A percentile compares a stretch with the other conserved stretches of the same genome.
These are phyloP conservation scores for Microcos paniculata DNA, from an alignment of 345 rosid species.

Conservation along the genomic window DNA sequence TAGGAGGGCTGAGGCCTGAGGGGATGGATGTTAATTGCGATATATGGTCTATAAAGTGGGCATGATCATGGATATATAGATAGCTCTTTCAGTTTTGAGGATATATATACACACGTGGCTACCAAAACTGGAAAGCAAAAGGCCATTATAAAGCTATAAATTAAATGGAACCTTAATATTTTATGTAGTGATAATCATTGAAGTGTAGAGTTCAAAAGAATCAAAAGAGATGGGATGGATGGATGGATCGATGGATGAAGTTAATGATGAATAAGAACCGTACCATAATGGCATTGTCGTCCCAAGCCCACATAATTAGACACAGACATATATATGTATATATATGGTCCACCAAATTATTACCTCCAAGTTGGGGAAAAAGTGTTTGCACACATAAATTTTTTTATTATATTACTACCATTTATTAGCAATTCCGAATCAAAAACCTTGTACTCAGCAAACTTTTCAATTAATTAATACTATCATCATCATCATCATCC, in stretches of 20 bases:
- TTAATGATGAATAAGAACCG: conserved; percentile 33
- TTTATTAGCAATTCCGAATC: not conserved
- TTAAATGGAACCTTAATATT: conserved; percentile 15
- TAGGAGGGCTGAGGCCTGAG: too few species aligned
- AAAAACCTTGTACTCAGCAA: not conserved
- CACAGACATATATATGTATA: too few species aligned
- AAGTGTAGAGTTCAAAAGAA: conserved; percentile 38
- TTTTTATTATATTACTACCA: too few species aligned
- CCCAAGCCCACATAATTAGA: conserved; percentile 13
- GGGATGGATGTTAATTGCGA: not conserved
- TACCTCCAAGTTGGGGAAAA: conserved; percentile 20
- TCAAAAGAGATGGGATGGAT: conserved; percentile 25
- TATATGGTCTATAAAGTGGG: conserved; percentile 16
- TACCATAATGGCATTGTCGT: conserved; percentile 30
- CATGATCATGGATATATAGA: conserved; percentile 10
- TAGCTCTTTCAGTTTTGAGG: conserved; percentile 3
- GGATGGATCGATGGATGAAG: not conserved
- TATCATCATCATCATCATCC: not conserved
- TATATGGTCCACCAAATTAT: conserved; percentile 38
- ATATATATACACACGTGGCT: too few species aligned
- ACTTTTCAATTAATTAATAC: not conserved
- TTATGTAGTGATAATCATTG: conserved; percentile 30
- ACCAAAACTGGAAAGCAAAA: conserved; percentile 16
- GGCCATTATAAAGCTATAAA: conserved; percentile 22
- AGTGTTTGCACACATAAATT: conserved; percentile 10